Evolutionary conservation across 768 basidiomycete genomes (phyloP).

Genomic region (Leccinum subtestaceum): DNA sequence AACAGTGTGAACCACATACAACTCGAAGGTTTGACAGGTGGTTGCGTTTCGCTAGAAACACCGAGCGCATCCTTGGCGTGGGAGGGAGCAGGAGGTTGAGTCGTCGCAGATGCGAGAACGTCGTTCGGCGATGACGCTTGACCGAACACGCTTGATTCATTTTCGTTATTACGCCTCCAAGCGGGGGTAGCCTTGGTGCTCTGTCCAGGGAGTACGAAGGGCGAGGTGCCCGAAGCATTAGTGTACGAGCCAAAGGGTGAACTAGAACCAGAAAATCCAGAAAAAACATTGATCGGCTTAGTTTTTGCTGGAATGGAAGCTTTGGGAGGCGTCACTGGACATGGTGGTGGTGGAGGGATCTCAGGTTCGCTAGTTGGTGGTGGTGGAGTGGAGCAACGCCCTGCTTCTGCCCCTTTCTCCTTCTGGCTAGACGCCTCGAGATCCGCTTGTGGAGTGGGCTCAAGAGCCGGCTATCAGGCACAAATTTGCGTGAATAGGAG

Average conservation of each 20-base stretch:
- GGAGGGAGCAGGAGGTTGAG: not conserved
- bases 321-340: constrained; percentile 15
- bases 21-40: not conserved
- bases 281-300: constrained; percentile 33
- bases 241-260: constrained; percentile 37
- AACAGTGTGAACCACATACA: constrained; percentile 12
- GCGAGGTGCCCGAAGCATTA: constrained; percentile 20
- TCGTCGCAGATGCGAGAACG: not conserved
- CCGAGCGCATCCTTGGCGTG: not conserved
- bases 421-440: not conserved
- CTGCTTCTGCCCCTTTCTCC: constrained; percentile 12
- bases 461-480: constrained; percentile 9
- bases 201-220: constrained; percentile 22
- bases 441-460: constrained; percentile 12
- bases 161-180: constrained; percentile 21
- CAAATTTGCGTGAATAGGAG: not conserved
- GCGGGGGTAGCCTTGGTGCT: constrained; percentile 21
- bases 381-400: constrained; percentile 10
- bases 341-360: constrained; percentile 1
- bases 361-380: constrained; percentile 11
- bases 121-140: constrained; percentile 21
- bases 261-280: constrained; percentile 35
- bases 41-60: not conserved
- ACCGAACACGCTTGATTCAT: constrained; percentile 10
- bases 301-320: constrained; percentile 6